phyloP scores from a whole-genome alignment of 805 yeast genomes.

The Cyberlindnera euphorbiiphila region DNA sequence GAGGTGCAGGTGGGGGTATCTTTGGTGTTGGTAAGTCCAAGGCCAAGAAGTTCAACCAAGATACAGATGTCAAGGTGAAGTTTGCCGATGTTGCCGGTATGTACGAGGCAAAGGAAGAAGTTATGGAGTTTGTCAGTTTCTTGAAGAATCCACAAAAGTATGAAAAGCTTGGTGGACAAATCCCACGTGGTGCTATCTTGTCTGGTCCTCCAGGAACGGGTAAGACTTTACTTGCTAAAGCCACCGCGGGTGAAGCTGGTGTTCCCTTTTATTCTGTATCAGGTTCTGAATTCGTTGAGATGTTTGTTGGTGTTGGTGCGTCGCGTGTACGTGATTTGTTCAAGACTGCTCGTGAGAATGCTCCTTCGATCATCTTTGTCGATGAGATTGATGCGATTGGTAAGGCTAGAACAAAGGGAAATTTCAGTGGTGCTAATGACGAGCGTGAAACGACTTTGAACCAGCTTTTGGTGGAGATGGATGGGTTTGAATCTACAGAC shows the following conservation, averaged over 20 bases:
- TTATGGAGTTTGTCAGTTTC: constrained; percentile 95
- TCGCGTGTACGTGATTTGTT: constrained; percentile 95
- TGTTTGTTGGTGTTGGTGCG: constrained; percentile 99
- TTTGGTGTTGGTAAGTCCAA: constrained; percentile 91
- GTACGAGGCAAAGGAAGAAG: constrained; percentile 94
- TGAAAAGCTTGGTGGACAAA: constrained; percentile 91
- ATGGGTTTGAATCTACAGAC: constrained; percentile 86
- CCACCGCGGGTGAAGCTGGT: constrained; percentile 99
- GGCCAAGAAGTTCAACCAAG: constrained; percentile 88
- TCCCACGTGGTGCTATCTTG: constrained; percentile 96
- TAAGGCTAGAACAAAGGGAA: constrained; percentile 78
- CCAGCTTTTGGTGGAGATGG: constrained; percentile 97
- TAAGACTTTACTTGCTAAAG: constrained; percentile 93
- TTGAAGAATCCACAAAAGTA: constrained; percentile 86
- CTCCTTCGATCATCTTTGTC: constrained; percentile 94
- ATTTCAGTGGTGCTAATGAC: constrained; percentile 77
- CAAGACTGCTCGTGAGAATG: constrained; percentile 85
- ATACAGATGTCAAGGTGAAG: constrained; percentile 81
- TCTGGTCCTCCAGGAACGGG: constrained; percentile 99
- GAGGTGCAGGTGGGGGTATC: constrained; percentile 61
- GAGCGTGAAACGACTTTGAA: constrained; percentile 96
- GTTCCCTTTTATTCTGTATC: constrained; percentile 95
- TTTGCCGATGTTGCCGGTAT: constrained; percentile 97
- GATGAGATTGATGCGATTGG: constrained; percentile 99
- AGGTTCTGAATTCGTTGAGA: constrained; percentile 96